These are phyloP conservation scores for Candida piceae DNA, from an alignment of 805 yeast species.

Conservation along the genomic window DNA sequence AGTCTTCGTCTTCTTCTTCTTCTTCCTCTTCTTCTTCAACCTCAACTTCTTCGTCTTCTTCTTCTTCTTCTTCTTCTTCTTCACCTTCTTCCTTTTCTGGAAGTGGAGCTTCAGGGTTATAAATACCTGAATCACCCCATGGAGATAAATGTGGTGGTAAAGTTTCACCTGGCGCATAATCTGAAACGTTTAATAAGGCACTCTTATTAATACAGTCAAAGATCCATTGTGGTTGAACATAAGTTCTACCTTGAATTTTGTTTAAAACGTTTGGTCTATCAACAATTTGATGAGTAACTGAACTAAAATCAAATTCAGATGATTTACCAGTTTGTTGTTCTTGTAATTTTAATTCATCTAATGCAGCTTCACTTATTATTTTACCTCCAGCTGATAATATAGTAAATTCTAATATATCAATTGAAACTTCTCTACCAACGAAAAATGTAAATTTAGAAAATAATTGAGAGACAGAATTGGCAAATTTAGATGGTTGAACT, in stretches of 20 bases:
- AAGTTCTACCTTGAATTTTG: conserved; percentile 87
- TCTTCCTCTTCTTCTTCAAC: conserved; percentile 51
- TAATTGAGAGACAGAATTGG: conserved; percentile 57
- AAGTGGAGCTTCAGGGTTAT: conserved; percentile 67
- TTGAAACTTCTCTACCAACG: conserved; percentile 92
- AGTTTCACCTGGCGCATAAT: conserved; percentile 89
- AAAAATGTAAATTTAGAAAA: conserved; percentile 75
- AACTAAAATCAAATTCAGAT: conserved; percentile 49
- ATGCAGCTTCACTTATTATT: conserved; percentile 77
- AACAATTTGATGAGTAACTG: conserved; percentile 87
- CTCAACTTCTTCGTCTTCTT: conserved; percentile 45
- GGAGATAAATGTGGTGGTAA: conserved; percentile 97
- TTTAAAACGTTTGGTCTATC: conserved; percentile 81
- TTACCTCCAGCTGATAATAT: conserved; percentile 83
- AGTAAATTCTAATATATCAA: conserved; percentile 85
- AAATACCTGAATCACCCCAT: conserved; percentile 95
- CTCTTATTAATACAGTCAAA: conserved; percentile 85
- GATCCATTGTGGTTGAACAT: conserved; percentile 97
- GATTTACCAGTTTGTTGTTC: conserved; percentile 41
- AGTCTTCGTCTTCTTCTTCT: conserved; percentile 48
- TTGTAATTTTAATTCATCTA: conserved; percentile 67
- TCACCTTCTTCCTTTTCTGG: conserved; percentile 39
- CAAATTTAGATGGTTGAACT: conserved; percentile 61
- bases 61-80: conserved; percentile 43
- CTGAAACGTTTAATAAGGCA: conserved; percentile 66